Conservation (phyloP, 2,329 filamentous ascomycete species). For the Aurifilum marmelostoma region DNA sequence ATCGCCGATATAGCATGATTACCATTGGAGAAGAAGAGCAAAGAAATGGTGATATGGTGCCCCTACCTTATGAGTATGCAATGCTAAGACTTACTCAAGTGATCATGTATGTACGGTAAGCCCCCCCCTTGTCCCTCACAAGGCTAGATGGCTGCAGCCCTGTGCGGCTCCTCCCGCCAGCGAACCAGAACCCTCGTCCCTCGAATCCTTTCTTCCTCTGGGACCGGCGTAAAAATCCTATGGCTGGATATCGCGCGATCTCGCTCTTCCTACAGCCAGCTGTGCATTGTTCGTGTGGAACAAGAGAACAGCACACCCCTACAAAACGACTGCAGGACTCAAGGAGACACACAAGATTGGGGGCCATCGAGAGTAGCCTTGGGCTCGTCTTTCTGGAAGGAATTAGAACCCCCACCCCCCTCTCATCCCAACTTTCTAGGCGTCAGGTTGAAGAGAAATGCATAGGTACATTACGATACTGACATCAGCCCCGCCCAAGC, state of each 20-base stretch:
- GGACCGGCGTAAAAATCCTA: conserved; percentile 8
- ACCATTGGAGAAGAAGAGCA: no score
- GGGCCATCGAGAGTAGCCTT: background rate
- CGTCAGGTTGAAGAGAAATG: background rate
- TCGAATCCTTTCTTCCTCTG: conserved; percentile 8
- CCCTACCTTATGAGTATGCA: background rate
- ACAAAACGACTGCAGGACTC: no score
- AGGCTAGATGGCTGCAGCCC: background rate
- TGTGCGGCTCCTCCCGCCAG: background rate
- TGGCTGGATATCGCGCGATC: conserved; percentile 9
- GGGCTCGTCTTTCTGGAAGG: background rate
- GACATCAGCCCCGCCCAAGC: background rate
- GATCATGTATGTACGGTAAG: background rate
- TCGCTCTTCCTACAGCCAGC: background rate
- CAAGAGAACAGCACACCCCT: background rate
- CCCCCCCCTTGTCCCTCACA: background rate
- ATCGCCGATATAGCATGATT: no score
- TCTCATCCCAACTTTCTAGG: background rate
- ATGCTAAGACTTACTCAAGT: no score
- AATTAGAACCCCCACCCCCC: background rate
- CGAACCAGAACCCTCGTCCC: background rate
- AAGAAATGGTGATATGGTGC: background rate
- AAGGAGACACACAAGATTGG: background rate
- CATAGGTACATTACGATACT: background rate
- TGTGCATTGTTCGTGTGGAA: background rate